Conservation (phyloP, 345 rosid species). For the Eucalyptus sp. region DNA sequence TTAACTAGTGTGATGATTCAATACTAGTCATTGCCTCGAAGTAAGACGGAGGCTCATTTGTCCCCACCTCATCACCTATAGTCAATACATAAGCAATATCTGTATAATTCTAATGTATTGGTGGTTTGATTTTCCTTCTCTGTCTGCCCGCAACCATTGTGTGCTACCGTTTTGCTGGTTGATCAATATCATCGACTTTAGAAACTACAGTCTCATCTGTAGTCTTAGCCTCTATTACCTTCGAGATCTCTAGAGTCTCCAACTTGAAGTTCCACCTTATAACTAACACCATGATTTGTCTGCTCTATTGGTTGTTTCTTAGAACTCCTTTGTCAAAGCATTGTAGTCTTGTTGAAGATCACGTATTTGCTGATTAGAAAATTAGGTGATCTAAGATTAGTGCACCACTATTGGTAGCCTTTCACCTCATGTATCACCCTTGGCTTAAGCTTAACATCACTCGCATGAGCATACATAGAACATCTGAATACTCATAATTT, state of each 20-base stretch:
- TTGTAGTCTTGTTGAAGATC: too few species aligned
- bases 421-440: background rate
- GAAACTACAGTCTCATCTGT: accelerated
- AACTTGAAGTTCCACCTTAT: background rate
- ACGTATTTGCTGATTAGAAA: too few species aligned
- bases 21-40: background rate
- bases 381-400: too few species aligned
- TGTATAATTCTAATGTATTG: background rate
- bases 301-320: accelerated
- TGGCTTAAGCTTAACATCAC: too few species aligned
- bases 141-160: accelerated
- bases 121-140: background rate
- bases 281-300: background rate
- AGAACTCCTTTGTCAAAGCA: background rate
- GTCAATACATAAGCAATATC: too few species aligned
- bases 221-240: background rate
- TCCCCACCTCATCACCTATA: background rate
- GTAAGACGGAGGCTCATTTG: background rate
- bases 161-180: accelerated
- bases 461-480: accelerated
- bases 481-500: background rate
- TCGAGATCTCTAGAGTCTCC: background rate
- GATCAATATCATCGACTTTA: background rate
- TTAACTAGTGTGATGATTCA: background rate
- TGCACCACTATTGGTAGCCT: background rate